These are phyloP conservation scores for Allomyces arbusculus DNA, from an alignment of 192 early-diverging fungal genomes.

Conservation along the genomic window DNA sequence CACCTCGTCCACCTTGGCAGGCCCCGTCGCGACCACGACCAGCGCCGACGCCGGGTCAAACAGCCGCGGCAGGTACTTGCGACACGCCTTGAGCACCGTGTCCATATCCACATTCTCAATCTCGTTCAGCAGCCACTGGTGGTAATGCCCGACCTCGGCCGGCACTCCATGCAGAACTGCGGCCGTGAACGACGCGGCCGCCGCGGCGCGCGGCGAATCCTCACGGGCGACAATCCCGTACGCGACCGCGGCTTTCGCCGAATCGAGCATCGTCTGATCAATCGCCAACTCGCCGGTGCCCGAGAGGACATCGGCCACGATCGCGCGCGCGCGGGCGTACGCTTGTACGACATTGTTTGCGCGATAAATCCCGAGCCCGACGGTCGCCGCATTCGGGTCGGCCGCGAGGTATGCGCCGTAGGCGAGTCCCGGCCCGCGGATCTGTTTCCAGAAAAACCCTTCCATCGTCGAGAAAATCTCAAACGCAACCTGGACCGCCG, in stretches of 20 bases:
- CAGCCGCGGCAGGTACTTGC: conserved; percentile 25
- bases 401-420: conserved; percentile 24
- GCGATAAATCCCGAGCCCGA: not conserved
- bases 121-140: not conserved
- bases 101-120: conserved; percentile 17
- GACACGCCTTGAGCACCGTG: conserved; percentile 21
- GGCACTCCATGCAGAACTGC: not conserved
- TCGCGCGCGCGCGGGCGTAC: not conserved
- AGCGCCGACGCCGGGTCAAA: conserved; percentile 24
- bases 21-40: conserved; percentile 24
- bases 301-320: not conserved
- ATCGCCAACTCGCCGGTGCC: not conserved
- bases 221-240: not conserved
- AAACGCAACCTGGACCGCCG: conserved; percentile 27
- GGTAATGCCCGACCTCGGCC: not conserved
- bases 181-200: not conserved
- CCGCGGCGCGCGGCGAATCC: not conserved
- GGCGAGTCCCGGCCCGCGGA: conserved; percentile 35
- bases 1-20: conserved; percentile 18
- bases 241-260: not conserved
- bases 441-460: conserved; percentile 37
- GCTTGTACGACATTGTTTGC: not conserved
- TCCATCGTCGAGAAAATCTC: conserved; percentile 33
- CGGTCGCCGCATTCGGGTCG: conserved; percentile 17
- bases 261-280: not conserved